Evolutionary conservation across 2,329 filamentous ascomycete species (phyloP).

Genomic region (Amesomyces nigricolor): DNA sequence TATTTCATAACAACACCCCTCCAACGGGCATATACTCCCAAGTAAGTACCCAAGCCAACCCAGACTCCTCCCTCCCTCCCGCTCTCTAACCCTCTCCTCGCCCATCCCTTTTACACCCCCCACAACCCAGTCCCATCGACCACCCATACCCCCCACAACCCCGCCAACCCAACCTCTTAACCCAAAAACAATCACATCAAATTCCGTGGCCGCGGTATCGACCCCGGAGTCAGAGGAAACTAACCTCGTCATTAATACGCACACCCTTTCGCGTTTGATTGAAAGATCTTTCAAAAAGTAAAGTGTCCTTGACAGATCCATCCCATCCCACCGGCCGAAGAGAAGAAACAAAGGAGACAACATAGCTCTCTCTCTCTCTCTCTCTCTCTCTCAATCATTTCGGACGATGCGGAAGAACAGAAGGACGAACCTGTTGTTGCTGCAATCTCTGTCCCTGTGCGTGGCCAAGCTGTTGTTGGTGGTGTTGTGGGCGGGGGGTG

Average conservation of each 20-base stretch:
- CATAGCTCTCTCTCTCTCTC: background rate
- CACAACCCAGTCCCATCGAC: no score
- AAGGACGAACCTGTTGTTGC: conserved; percentile 16
- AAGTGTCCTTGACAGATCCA: no score
- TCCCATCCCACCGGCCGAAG: no score
- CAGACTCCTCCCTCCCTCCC: background rate
- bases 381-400: conserved; percentile 1
- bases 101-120: background rate
- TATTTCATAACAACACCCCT: conserved; percentile 7
- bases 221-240: conserved; percentile 8
- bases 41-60: background rate
- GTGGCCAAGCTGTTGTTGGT: background rate
- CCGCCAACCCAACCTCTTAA: no score
- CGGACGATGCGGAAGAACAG: conserved; percentile 12
- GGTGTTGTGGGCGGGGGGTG: background rate
- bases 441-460: background rate
- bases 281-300: no score
- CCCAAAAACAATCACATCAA: no score
- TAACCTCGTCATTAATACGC: conserved; percentile 4
- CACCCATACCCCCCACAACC: background rate
- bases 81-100: background rate
- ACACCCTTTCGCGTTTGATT: no score
- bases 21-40: background rate
- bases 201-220: conserved; percentile 1
- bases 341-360: no score